Conservation (phyloP, 805 yeast genomes). For the Metschnikowia reukaufii region DNA sequence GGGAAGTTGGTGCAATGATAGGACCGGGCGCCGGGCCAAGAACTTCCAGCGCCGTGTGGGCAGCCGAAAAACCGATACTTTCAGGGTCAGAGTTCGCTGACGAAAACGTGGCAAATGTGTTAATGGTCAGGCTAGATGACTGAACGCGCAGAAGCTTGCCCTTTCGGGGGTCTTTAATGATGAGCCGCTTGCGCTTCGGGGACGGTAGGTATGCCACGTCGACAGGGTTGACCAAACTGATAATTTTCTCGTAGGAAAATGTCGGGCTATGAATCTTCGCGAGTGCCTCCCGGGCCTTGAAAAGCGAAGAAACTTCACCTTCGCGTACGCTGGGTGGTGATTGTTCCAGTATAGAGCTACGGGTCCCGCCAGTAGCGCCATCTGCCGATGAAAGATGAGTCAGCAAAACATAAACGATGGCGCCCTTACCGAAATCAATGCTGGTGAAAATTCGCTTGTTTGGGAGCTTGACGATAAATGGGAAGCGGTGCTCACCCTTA, state of each 20-base stretch:
- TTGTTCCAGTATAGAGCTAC: not conserved
- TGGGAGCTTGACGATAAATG: slow-evolving; percentile 82
- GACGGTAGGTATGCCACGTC: slow-evolving; percentile 67
- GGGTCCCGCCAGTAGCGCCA: not conserved
- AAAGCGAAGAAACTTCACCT: not conserved
- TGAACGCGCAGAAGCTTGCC: slow-evolving; percentile 35
- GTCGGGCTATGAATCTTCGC: slow-evolving; percentile 29
- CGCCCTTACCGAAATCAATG: slow-evolving; percentile 82
- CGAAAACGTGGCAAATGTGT: slow-evolving; percentile 32
- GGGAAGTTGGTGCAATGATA: not conserved
- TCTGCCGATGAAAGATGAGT: slow-evolving; percentile 41
- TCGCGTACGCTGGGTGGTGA: not conserved
- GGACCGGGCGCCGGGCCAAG: not conserved
- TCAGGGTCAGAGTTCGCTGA: slow-evolving; percentile 33
- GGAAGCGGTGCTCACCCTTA: slow-evolving; percentile 85
- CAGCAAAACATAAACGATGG: slow-evolving; percentile 63
- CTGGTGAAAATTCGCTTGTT: slow-evolving; percentile 68
- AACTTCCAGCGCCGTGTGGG: not conserved
- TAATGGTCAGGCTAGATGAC: slow-evolving; percentile 34
- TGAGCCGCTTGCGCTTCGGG: slow-evolving; percentile 64
- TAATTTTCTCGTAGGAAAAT: slow-evolving; percentile 52
- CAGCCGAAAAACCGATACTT: not conserved
- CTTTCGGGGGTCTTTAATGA: slow-evolving; percentile 53
- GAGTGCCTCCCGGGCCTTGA: slow-evolving; percentile 26
- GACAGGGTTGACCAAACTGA: slow-evolving; percentile 68